A percentile compares a stretch with the other conserved stretches of the same genome.
phyloP scores from a whole-genome alignment of 352 stramenopile species.

The Aphanomyces euteiches region DNA sequence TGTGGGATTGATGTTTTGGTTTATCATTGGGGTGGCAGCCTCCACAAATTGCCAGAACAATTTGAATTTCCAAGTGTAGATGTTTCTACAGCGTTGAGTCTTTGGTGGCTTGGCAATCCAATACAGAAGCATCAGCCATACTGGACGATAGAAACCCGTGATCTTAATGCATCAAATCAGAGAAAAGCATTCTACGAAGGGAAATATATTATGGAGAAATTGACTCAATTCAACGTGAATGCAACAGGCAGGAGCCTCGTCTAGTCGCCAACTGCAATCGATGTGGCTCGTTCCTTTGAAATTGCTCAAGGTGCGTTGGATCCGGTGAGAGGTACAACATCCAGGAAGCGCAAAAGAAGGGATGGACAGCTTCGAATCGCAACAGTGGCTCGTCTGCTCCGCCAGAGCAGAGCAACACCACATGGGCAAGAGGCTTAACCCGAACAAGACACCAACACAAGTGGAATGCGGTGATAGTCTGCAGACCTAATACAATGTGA shows the following conservation, averaged over 20 bases:
- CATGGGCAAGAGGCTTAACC: too few relatives aligned
- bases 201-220: not conserved
- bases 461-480: too few relatives aligned
- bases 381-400: not conserved
- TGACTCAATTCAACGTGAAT: not conserved
- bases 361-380: not conserved
- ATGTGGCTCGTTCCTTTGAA: not conserved
- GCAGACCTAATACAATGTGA: too few relatives aligned
- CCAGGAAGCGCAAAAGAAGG: not conserved
- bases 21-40: not conserved
- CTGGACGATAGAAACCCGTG: not conserved
- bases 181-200: not conserved
- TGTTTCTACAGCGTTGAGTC: not conserved
- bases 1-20: not conserved
- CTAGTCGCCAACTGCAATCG: not conserved
- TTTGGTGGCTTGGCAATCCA: conserved; percentile 1
- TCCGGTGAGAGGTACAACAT: not conserved
- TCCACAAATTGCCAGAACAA: not conserved
- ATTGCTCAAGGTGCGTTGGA: not conserved
- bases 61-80: not conserved
- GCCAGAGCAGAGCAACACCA: not conserved
- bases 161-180: not conserved
- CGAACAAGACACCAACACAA: too few relatives aligned
- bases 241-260: not conserved
- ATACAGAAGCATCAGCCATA: not conserved